Percentiles rank a stretch among this genome's conserved stretches.
Conservation (phyloP, 2,329 filamentous ascomycete species). For the Exophiala mesophila region DNA sequence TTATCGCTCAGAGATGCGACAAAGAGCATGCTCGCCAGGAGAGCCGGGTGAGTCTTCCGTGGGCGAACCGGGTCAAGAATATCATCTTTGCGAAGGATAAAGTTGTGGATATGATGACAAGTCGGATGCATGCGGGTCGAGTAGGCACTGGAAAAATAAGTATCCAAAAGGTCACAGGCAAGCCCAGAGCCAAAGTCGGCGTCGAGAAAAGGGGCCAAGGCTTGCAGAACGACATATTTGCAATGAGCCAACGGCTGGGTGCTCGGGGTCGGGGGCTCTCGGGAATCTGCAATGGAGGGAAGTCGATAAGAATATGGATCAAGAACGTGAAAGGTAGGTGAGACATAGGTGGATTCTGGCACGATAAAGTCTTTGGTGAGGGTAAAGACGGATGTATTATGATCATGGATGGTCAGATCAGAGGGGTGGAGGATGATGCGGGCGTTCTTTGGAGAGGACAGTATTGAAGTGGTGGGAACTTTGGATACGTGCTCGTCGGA, state of each 20-base stretch:
- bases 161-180: slow-evolving; percentile 46
- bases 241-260: slow-evolving; percentile 16
- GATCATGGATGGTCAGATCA: slow-evolving; percentile 7
- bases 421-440: slow-evolving; percentile 12
- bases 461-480: neutral
- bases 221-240: slow-evolving; percentile 19
- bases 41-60: slow-evolving; percentile 40
- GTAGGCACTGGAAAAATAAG: slow-evolving; percentile 45
- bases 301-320: slow-evolving; percentile 23
- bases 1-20: slow-evolving; percentile 46
- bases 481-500: neutral
- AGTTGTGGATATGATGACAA: slow-evolving; percentile 46
- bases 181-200: slow-evolving; percentile 25
- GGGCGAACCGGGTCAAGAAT: slow-evolving; percentile 40
- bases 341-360: slow-evolving; percentile 21
- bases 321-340: slow-evolving; percentile 19
- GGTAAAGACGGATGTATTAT: slow-evolving; percentile 8
- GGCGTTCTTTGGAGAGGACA: slow-evolving; percentile 14
- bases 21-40: slow-evolving; percentile 47
- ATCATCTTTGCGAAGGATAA: slow-evolving; percentile 44
- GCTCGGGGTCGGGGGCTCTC: slow-evolving; percentile 16
- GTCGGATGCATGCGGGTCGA: slow-evolving; percentile 42
- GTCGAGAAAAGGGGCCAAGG: slow-evolving; percentile 20
- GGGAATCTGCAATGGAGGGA: slow-evolving; percentile 20
- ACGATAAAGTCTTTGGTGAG: slow-evolving; percentile 13